Evolutionary conservation across 805 yeast genomes (phyloP), one percentile per base, ranked within the genome.

Genomic region (Nakazawaea ishiwadae): DNA sequence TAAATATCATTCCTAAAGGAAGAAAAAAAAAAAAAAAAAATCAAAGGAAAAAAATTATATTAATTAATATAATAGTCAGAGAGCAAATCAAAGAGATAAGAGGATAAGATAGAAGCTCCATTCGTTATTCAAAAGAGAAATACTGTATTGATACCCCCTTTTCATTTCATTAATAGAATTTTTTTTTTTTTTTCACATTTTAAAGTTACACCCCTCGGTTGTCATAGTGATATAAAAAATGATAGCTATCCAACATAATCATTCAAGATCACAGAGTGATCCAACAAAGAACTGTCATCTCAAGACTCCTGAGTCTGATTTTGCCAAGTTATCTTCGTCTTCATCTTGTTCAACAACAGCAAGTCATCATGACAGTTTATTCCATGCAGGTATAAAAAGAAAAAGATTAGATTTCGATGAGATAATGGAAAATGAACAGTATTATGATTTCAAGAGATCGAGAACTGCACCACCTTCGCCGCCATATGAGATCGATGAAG

Each of bases 381-480:
- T 23, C 10, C 26, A 23, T 8, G 10, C 7, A 8, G 26, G 26
- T 27, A 17, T 27, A 10, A 32, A 35, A 15, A 42, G 32, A 28
- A 37, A 40, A 33, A 28, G 19, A 14, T 33, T 37, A 35, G 36
- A 28, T 29, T 14, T 37, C n/a, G 31, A 15, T 30, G 24, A 6
- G 34, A 32, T 15, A 16, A 17, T n/a, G 35, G 36, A 6, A 15
- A 26, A 35, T 29, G 32, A 24, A 8, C 17, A 8, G 9, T 5
- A 9, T 29, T 23, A 35, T 29, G 23, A 23, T 19, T 35, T 24
- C 38, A 69, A 70, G 50, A 55, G 71, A 37, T 59, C 71, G n/a
- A 59, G 66, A 51, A 68, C 74, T 8, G 73, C 74, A 4, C 74
- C 75, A 26, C 70, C 74, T 10, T 66, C 70, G 14, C 65, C 66